Percentiles rank a stretch among this genome's conserved stretches.
phyloP scores from a whole-genome alignment of 2,329 filamentous ascomycete genomes.

The Ophiocordyceps unilateralis region DNA sequence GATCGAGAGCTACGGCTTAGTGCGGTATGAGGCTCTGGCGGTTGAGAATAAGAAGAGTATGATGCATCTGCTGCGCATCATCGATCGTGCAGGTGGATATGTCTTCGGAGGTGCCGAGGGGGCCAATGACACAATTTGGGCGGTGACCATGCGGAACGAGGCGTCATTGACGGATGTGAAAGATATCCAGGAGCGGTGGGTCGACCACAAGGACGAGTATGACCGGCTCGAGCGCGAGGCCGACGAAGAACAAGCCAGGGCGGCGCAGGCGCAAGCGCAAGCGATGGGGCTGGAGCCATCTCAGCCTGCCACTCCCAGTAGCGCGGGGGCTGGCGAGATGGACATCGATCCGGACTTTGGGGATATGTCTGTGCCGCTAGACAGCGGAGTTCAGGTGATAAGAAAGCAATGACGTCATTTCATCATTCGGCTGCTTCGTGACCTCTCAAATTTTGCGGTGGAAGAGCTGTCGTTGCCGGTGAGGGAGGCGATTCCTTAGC shows the following conservation, averaged over 20 bases:
- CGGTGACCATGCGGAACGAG: slow-evolving; percentile 73
- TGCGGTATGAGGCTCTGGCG: slow-evolving; percentile 82
- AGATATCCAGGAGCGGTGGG: slow-evolving; percentile 91
- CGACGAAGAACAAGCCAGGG: slow-evolving; percentile 56
- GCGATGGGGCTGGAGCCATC: slow-evolving; percentile 18
- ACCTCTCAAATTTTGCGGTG: neutral
- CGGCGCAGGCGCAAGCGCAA: slow-evolving; percentile 19
- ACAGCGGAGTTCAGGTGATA: slow-evolving; percentile 55
- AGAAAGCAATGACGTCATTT: slow-evolving; percentile 39
- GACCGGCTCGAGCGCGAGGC: slow-evolving; percentile 63
- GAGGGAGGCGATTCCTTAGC: slow-evolving; percentile 28
- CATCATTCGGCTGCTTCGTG: slow-evolving; percentile 12
- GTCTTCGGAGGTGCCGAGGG: slow-evolving; percentile 82
- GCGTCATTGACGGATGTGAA: slow-evolving; percentile 60
- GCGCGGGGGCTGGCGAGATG: slow-evolving; percentile 1
- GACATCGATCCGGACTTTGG: slow-evolving; percentile 30
- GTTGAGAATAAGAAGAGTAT: slow-evolving; percentile 96
- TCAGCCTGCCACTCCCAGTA: slow-evolving; percentile 7
- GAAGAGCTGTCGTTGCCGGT: neutral
- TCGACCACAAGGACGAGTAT: slow-evolving; percentile 76
- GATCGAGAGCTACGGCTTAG: slow-evolving; percentile 77
- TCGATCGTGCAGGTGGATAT: slow-evolving; percentile 86
- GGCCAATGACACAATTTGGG: slow-evolving; percentile 93
- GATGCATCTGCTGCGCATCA: slow-evolving; percentile 76
- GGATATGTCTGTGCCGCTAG: slow-evolving; percentile 31